Conservation (phyloP, 1,139 yeast genomes). For the Candida neerlandica region DNA sequence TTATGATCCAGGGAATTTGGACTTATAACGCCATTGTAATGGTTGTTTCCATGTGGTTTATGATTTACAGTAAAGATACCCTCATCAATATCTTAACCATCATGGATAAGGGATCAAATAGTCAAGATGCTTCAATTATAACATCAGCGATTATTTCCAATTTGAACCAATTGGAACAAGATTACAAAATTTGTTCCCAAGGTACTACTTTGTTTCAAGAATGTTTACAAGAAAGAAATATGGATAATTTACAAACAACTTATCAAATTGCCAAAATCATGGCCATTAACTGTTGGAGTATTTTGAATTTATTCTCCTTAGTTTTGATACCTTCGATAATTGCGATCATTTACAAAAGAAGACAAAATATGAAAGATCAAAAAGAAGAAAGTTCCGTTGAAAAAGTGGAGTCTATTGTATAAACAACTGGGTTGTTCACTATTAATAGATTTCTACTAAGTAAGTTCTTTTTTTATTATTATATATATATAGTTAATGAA, state of each 20-base stretch:
- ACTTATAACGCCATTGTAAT: slow-evolving; percentile 8
- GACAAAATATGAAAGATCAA: not conserved
- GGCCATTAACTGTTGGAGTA: slow-evolving; percentile 24
- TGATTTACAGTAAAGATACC: slow-evolving; percentile 9
- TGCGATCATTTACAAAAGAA: slow-evolving; percentile 4
- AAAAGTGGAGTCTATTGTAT: slow-evolving; percentile 1
- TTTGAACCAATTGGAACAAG: slow-evolving; percentile 8
- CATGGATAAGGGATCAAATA: not conserved
- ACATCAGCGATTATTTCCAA: slow-evolving; percentile 7
- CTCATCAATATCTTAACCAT: slow-evolving; percentile 5
- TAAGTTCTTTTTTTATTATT: not conserved
- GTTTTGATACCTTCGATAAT: slow-evolving; percentile 24
- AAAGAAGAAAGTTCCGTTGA: slow-evolving; percentile 2
- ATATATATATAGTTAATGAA: not conserved
- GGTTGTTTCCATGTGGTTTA: slow-evolving; percentile 8
- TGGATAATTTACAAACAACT: slow-evolving; percentile 6
- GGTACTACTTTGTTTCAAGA: not conserved
- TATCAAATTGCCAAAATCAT: slow-evolving; percentile 8
- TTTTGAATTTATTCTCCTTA: slow-evolving; percentile 27
- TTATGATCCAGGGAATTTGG: slow-evolving; percentile 10
- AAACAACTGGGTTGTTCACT: not conserved
- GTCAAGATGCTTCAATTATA: slow-evolving; percentile 3
- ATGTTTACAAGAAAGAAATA: slow-evolving; percentile 5
- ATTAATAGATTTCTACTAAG: slow-evolving; percentile 1
- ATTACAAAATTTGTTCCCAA: slow-evolving; percentile 8